Evolutionary conservation across 306 rosid species (phyloP), one percentile per base, ranked within the genome.

Genomic region (Gillenia trifoliata): DNA sequence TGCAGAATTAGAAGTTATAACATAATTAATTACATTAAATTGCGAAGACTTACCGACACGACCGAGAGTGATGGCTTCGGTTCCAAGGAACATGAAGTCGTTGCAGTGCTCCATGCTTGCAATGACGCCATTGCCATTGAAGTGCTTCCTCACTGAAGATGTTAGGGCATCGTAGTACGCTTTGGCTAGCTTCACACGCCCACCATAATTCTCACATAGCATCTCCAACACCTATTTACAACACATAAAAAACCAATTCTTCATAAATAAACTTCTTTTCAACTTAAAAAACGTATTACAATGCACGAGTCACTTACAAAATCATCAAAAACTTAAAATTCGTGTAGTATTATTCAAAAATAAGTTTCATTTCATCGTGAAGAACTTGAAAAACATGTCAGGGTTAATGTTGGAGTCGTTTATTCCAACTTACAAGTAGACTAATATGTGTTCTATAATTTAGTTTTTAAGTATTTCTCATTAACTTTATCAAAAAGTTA

Each of bases 31-130:
- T 1, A 5, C 49, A 23, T 62, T 31, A n/a, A 8, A 45, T 47
- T 56, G 22, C 9, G 34, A 1, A 47, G 4, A 75, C 88, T 1
- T 88, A 93, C 98, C 98, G 8, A 94, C 98, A 76, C 98, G 98
- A 72, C 96, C 98, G 12, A 94, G 97, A 54, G 89, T 72, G 22
- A 94, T 89, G 68, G 97, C 91, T 77, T 94, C 90, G 1, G 98
- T 94, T 77, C 98, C 98, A 1, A 94, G 96, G 72, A 91, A 79
- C 98, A 94, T 94, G 82, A 91, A 94, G 76, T 94, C 98, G 49
- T 94, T 94, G 79, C 98, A 90, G 54, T 94, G 98, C 77, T 94
- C 98, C 98, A 94, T 94, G 79, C 98, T 94, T 2, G 98, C 98
- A 68, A 94, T 94, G 4, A 91, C 98, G 8, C 98, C 98, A 10